A percentile compares a stretch with the other conserved stretches of the same genome.
phyloP scores from a whole-genome alignment of 805 yeast genomes.

The Candida ovalis region DNA sequence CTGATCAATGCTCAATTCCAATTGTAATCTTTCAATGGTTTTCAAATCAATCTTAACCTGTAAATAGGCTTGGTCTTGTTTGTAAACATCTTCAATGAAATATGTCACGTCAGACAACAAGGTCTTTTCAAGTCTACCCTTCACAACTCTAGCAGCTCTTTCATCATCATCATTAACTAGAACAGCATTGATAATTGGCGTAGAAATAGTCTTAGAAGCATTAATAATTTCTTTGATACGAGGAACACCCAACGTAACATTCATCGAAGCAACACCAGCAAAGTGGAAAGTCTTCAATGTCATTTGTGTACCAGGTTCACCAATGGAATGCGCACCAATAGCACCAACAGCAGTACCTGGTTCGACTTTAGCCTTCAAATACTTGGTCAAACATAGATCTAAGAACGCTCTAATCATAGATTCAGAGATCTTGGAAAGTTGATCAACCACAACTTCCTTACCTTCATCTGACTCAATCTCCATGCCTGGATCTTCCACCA shows the following conservation, averaged over 20 bases:
- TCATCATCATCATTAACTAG: conserved; percentile 91
- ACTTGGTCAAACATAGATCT: conserved; percentile 73
- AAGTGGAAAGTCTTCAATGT: conserved; percentile 76
- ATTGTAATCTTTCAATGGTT: conserved; percentile 84
- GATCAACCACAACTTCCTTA: conserved; percentile 50
- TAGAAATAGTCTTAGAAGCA: conserved; percentile 91
- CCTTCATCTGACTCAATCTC: conserved; percentile 14
- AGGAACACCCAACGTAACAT: conserved; percentile 97
- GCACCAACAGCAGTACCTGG: conserved; percentile 99
- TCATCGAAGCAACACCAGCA: conserved; percentile 99
- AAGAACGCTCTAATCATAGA: conserved; percentile 61
- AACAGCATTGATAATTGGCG: conserved; percentile 94
- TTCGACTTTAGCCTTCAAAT: conserved; percentile 86
- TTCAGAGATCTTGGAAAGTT: conserved; percentile 63
- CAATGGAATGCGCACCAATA: conserved; percentile 98
- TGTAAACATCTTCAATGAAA: conserved; percentile 92
- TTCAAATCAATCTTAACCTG: conserved; percentile 77
- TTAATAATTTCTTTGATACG: conserved; percentile 98
- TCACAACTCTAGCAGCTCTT: conserved; percentile 97
- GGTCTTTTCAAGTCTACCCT: conserved; percentile 95
- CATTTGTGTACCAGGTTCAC: conserved; percentile 99
- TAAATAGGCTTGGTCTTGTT: conserved; percentile 69
- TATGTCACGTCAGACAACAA: conserved; percentile 78
- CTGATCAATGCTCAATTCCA: conserved; percentile 82
- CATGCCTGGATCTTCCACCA: conserved; percentile 40